Percentiles rank a stretch among this genome's conserved stretches.
These are phyloP conservation scores for Oryza coarctata DNA, from an alignment of 176 grass and related monocot species.

Conservation along the genomic window DNA sequence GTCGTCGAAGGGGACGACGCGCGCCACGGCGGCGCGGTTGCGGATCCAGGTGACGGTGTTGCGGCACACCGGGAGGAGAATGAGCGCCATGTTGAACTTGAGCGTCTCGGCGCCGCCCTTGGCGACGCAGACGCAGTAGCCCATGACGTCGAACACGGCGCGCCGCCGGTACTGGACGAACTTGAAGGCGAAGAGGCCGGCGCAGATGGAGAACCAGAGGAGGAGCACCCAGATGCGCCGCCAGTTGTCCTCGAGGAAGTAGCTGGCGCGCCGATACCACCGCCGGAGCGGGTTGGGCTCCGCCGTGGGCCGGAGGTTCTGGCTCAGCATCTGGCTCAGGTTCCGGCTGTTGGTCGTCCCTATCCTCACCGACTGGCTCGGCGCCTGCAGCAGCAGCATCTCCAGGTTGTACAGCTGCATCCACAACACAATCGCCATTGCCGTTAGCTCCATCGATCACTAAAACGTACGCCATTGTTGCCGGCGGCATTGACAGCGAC, in stretches of 20 bases:
- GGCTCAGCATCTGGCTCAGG: constrained; percentile 89
- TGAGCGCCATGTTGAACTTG: constrained; percentile 99
- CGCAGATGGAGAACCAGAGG: constrained; percentile 71
- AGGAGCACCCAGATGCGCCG: constrained; percentile 77
- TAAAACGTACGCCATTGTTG: not conserved
- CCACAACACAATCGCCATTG: not conserved
- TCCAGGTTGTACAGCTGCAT: constrained; percentile 70
- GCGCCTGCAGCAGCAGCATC: constrained; percentile 71
- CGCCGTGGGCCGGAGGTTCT: constrained; percentile 68
- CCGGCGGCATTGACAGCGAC: not conserved
- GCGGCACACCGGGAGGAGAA: constrained; percentile 93
- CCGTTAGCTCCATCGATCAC: not conserved
- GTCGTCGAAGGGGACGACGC: constrained; percentile 81
- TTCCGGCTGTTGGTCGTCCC: constrained; percentile 82
- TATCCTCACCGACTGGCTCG: constrained; percentile 51
- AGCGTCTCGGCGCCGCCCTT: constrained; percentile 97
- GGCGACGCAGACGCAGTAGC: constrained; percentile 95
- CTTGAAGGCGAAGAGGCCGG: constrained; percentile 70
- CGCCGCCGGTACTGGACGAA: constrained; percentile 72
- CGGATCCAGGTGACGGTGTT: constrained; percentile 98
- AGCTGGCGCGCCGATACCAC: constrained; percentile 45
- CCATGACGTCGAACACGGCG: constrained; percentile 80
- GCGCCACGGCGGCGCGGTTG: constrained; percentile 44
- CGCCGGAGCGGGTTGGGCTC: constrained; percentile 83
- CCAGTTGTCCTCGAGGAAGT: constrained; percentile 98